Conservation (phyloP, 2,329 filamentous ascomycete genomes). For the Colletotrichum aenigma region DNA sequence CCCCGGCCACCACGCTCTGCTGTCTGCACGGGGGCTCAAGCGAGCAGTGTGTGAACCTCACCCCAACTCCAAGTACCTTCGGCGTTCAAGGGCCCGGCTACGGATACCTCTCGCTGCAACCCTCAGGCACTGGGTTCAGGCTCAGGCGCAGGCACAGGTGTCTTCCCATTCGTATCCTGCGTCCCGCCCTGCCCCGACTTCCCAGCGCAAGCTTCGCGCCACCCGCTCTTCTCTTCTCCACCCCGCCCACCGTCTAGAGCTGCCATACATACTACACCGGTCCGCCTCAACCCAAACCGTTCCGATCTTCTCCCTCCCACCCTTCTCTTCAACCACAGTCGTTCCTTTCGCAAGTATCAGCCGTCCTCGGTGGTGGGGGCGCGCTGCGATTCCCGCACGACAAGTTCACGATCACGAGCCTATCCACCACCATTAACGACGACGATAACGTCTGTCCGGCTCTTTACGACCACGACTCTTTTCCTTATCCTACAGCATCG, state of each 20-base stretch:
- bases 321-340: slow-evolving; percentile 17
- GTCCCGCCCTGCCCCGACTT: slow-evolving; percentile 15
- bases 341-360: slow-evolving; percentile 21
- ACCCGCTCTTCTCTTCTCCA: slow-evolving; percentile 20
- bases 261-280: slow-evolving; percentile 23
- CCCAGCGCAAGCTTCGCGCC: slow-evolving; percentile 17
- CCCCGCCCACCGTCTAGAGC: slow-evolving; percentile 17
- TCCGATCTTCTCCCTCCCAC: slow-evolving; percentile 15
- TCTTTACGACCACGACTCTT: not conserved
- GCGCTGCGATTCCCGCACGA: slow-evolving; percentile 13
- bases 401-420: slow-evolving; percentile 4
- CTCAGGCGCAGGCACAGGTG: slow-evolving; percentile 18
- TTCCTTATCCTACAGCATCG: slow-evolving; percentile 7
- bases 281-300: slow-evolving; percentile 19
- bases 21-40: slow-evolving; percentile 14
- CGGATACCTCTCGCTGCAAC: slow-evolving; percentile 7
- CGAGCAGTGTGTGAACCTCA: slow-evolving; percentile 12
- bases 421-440: slow-evolving; percentile 2
- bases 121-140: not conserved
- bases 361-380: slow-evolving; percentile 21
- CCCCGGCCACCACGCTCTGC: slow-evolving; percentile 3
- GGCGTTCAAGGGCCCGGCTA: not conserved
- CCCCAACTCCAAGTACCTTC: slow-evolving; percentile 10
- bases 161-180: slow-evolving; percentile 15
- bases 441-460: not conserved